Base-by-base conservation (phyloP, 257 asterid genomes). In the Pogostemon cablin region DNA sequence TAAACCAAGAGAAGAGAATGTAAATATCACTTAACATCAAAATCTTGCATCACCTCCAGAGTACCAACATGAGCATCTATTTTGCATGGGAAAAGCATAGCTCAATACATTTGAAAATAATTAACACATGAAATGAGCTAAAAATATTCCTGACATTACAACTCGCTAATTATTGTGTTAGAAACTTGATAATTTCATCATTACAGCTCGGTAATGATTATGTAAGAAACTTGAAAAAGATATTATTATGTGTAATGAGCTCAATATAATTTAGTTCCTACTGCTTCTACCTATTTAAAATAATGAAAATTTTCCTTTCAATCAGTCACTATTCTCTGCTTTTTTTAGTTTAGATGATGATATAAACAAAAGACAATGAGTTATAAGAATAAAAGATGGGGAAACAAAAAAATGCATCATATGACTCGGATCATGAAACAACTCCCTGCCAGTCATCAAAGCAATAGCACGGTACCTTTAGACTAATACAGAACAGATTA, bases 401-500 rank as follows among this genome's bases (percentile, higher is more conserved):
- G 25, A 20, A 20, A 20, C 25, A 20, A 20, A 1, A 20, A 20
- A 20, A 20, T 20, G 25, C 25, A 20, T 20, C 25, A 0, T 0
- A 20, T 20, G 25, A 79, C 64, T 61, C 73, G 73, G 50, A 67
- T 40, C 78, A 77, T 57, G 56, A 81, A 78, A 57, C 47, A 75
- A 72, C 63, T 72, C 25, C 25, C 25, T 20, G 1, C 25, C 25
- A 1, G 1, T 20, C 25, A 20, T 20, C 25, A 20, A 20, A 20
- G 25, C 25, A 20, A 20, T 20, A 20, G 25, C 25, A 20, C 73
- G 12, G 63, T 65, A 75, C 60, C 76, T 62, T 57, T 75, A 49
- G 67, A 54, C 65, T 54, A 68, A 43, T 43, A 65, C 46, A 56
- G 70, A 68, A 71, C 62, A 74, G 78, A 61, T 69, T 68, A 75